Conservation (phyloP, 805 yeast genomes). For the Candida xiaguanensis region DNA sequence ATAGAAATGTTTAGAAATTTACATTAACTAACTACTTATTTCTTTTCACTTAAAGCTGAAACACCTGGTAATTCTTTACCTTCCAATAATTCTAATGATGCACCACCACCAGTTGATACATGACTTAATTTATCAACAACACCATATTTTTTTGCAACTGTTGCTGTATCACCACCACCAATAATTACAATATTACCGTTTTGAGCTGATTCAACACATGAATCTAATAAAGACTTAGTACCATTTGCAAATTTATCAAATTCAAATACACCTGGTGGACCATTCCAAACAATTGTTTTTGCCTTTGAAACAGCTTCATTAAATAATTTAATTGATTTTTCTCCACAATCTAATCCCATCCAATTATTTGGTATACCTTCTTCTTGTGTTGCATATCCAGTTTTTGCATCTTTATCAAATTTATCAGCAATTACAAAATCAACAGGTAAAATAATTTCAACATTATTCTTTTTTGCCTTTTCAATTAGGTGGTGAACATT, state of each 20-base stretch:
- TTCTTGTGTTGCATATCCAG: constrained; percentile 78
- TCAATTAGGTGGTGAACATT: constrained; percentile 87
- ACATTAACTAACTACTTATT: constrained; percentile 7
- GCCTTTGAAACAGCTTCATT: constrained; percentile 83
- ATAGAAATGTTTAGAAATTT: constrained; percentile 60
- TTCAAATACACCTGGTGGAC: constrained; percentile 99
- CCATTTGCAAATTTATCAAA: constrained; percentile 89
- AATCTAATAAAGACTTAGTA: constrained; percentile 86
- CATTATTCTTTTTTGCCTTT: constrained; percentile 95
- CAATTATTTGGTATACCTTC: constrained; percentile 93
- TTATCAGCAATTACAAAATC: constrained; percentile 95
- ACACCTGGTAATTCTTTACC: constrained; percentile 99
- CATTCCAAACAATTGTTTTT: constrained; percentile 99
- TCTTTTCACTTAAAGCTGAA: constrained; percentile 80
- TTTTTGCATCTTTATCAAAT: constrained; percentile 87
- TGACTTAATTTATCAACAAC: constrained; percentile 95
- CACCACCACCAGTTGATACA: constrained; percentile 99
- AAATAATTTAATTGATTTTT: constrained; percentile 77
- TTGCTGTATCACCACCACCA: constrained; percentile 99
- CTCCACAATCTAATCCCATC: constrained; percentile 97
- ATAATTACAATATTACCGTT: constrained; percentile 92
- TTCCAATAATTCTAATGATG: constrained; percentile 96
- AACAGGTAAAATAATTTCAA: constrained; percentile 88
- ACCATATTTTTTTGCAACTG: constrained; percentile 97
- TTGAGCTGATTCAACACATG: constrained; percentile 80